A percentile compares a stretch with the other conserved stretches of the same genome.
phyloP scores from a whole-genome alignment of 768 basidiomycete genomes.

The Sporobolomyces pararoseus region DNA sequence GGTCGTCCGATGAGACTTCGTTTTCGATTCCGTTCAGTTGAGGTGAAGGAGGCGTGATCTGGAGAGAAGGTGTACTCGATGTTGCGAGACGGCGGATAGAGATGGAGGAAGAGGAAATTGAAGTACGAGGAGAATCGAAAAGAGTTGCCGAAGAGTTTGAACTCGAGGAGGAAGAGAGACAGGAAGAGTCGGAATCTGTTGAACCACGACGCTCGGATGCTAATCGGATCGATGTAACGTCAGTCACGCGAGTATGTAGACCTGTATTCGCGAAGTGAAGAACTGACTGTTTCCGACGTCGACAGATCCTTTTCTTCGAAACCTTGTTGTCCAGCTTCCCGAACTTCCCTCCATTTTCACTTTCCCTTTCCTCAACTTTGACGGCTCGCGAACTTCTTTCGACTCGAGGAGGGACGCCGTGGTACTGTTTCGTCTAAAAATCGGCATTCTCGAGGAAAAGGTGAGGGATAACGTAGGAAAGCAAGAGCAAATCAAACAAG shows the following conservation, averaged over 20 bases:
- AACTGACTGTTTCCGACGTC: neutral
- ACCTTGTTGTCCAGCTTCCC: neutral
- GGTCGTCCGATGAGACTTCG: neutral
- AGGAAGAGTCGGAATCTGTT: neutral
- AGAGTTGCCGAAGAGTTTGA: neutral
- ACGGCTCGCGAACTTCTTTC: neutral
- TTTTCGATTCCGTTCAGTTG: neutral
- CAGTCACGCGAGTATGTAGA: neutral
- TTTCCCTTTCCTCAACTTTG: neutral
- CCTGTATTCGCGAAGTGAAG: neutral
- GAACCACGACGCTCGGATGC: neutral
- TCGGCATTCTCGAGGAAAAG: neutral
- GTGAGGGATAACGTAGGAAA: too few species aligned
- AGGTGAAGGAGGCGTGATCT: constrained; percentile 5
- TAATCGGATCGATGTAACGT: neutral
- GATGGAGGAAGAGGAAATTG: neutral
- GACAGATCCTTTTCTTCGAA: neutral
- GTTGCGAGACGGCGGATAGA: neutral
- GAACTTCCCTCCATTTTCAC: neutral
- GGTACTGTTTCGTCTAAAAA: neutral
- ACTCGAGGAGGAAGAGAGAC: neutral
- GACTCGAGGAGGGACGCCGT: neutral
- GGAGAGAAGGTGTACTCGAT: neutral
- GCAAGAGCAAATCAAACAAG: too few species aligned
- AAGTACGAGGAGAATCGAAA: constrained; percentile 11